Conservation (phyloP, 2,329 filamentous ascomycete species). For the Aspergillus udagawae region DNA sequence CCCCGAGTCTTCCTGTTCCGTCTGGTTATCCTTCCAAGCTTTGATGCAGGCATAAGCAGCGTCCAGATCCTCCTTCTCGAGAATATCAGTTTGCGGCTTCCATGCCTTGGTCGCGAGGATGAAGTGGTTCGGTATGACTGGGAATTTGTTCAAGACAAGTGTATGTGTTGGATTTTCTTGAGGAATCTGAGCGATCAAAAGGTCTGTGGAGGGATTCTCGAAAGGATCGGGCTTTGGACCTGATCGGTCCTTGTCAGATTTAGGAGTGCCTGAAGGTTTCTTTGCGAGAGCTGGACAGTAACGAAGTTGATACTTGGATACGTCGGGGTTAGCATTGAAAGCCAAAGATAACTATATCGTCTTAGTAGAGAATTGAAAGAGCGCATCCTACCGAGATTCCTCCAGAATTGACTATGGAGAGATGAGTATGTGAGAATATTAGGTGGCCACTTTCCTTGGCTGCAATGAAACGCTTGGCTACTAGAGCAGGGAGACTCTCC, state of each 20-base stretch:
- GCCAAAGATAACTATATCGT: background rate
- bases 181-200: slow-evolving; percentile 41
- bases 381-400: slow-evolving; percentile 31
- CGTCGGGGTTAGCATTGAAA: background rate
- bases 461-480: slow-evolving; percentile 31
- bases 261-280: slow-evolving; percentile 33
- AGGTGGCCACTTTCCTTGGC: slow-evolving; percentile 36
- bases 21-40: slow-evolving; percentile 31
- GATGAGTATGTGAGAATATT: slow-evolving; percentile 38
- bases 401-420: slow-evolving; percentile 31
- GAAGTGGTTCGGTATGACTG: slow-evolving; percentile 47
- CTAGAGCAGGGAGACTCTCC: slow-evolving; percentile 34
- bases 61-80: slow-evolving; percentile 41
- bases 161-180: slow-evolving; percentile 31
- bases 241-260: slow-evolving; percentile 15
- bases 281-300: slow-evolving; percentile 47
- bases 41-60: slow-evolving; percentile 40
- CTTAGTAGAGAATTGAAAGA: background rate
- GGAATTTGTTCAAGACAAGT: slow-evolving; percentile 47
- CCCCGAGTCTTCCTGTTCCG: background rate
- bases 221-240: slow-evolving; percentile 42
- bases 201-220: slow-evolving; percentile 38
- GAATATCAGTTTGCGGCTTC: slow-evolving; percentile 41
- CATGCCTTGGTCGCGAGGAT: slow-evolving; percentile 45
- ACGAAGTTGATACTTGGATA: slow-evolving; percentile 43